Evolutionary conservation across 2,329 filamentous ascomycete species (phyloP).

Genomic region (Penicillium sp.): DNA sequence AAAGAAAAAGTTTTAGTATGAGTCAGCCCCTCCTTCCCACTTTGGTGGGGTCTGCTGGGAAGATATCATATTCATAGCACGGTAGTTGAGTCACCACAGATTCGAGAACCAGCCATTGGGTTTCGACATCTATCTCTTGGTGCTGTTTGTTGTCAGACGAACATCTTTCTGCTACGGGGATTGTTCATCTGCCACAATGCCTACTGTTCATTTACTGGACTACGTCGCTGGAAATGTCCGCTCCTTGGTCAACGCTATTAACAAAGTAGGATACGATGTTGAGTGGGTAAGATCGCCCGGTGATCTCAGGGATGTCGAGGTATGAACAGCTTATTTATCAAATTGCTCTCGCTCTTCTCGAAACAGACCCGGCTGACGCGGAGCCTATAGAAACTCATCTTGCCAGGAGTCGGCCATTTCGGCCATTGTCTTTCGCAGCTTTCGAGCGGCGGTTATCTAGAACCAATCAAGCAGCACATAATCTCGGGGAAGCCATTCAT

Average conservation of each 20-base stretch:
- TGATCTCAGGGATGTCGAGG: constrained; percentile 84
- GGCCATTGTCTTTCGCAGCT: constrained; percentile 92
- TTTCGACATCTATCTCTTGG: neutral
- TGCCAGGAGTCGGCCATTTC: constrained; percentile 96
- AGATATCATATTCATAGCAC: constrained; percentile 7
- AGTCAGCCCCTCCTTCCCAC: constrained; percentile 9
- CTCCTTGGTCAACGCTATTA: constrained; percentile 95
- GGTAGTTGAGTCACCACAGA: neutral
- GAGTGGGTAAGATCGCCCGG: constrained; percentile 88
- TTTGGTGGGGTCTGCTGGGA: constrained; percentile 6
- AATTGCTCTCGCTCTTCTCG: too few relatives aligned
- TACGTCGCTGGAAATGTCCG: constrained; percentile 97
- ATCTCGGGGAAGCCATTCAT: constrained; percentile 94
- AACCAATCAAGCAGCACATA: constrained; percentile 82
- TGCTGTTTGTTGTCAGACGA: neutral
- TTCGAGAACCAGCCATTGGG: neutral
- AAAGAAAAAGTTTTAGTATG: constrained; percentile 11
- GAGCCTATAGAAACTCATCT: constrained; percentile 76
- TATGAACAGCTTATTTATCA: constrained; percentile 47
- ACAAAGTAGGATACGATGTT: constrained; percentile 90
- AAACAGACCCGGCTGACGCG: neutral
- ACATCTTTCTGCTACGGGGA: neutral
- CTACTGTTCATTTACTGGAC: constrained; percentile 64
- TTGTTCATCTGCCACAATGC: constrained; percentile 38
- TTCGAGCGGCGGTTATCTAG: constrained; percentile 78